These are phyloP conservation scores for Candida namnaoensis DNA, from an alignment of 805 yeast genomes.

Conservation along the genomic window DNA sequence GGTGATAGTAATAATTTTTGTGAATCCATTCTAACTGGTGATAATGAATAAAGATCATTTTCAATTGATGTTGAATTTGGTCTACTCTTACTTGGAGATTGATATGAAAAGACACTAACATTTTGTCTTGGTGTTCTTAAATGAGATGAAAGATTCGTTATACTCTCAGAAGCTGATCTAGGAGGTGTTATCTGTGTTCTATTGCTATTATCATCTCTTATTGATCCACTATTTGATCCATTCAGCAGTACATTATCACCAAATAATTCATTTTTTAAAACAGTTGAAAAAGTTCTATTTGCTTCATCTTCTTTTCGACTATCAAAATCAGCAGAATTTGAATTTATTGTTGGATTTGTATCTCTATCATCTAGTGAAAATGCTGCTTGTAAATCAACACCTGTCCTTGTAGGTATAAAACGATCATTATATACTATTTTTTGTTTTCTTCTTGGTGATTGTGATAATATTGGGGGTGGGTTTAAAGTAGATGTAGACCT, in stretches of 20 bases:
- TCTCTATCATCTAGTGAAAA: constrained; percentile 18
- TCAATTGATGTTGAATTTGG: constrained; percentile 54
- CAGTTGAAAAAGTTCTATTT: constrained; percentile 76
- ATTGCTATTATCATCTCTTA: constrained; percentile 2
- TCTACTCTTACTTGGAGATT: constrained; percentile 57
- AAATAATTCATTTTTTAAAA: constrained; percentile 82
- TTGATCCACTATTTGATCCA: constrained; percentile 12
- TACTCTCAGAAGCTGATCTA: constrained; percentile 15
- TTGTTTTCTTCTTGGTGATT: constrained; percentile 25
- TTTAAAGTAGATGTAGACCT: constrained; percentile 19
- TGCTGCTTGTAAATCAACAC: constrained; percentile 83
- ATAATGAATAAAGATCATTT: constrained; percentile 67
- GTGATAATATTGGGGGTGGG: constrained; percentile 7
- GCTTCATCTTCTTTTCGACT: constrained; percentile 71
- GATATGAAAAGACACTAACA: constrained; percentile 65
- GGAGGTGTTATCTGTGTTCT: constrained; percentile 21
- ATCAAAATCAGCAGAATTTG: constrained; percentile 48
- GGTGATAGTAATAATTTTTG: constrained; percentile 77
- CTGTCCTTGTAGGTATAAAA: constrained; percentile 81
- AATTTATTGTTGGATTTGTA: constrained; percentile 8
- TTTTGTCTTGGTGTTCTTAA: constrained; percentile 27
- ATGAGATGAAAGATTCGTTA: background rate
- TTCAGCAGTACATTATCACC: constrained; percentile 69
- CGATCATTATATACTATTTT: constrained; percentile 67
- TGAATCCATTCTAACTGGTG: constrained; percentile 86